Evolutionary conservation across 176 grass and related monocot species (phyloP).

Genomic region (Zizania latifolia): DNA sequence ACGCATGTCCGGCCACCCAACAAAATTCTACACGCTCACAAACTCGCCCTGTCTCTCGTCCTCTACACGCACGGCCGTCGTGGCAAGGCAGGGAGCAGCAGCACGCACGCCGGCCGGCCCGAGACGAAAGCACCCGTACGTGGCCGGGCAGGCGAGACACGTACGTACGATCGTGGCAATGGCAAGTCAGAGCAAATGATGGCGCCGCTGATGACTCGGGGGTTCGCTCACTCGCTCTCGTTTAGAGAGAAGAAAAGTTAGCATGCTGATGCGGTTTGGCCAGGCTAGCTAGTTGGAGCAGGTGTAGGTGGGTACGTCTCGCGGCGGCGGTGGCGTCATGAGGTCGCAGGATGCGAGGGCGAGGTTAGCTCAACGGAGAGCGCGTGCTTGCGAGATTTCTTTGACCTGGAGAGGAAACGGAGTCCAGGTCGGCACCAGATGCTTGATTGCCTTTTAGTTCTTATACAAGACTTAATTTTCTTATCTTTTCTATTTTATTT

Average conservation of each 20-base stretch:
- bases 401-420: slow-evolving; percentile 13
- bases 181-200: neutral
- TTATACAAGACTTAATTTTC: too few species aligned
- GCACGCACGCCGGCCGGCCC: too few species aligned
- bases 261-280: neutral
- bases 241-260: neutral
- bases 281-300: slow-evolving; percentile 2
- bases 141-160: too few species aligned
- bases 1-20: too few species aligned
- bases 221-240: neutral
- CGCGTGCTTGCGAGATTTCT: neutral
- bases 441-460: neutral
- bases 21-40: too few species aligned
- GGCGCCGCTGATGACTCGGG: neutral
- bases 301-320: neutral
- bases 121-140: too few species aligned
- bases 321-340: slow-evolving; percentile 10
- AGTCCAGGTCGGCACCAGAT: slow-evolving; percentile 10
- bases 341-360: neutral
- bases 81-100: too few species aligned
- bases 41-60: too few species aligned
- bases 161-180: too few species aligned
- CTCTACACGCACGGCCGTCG: too few species aligned
- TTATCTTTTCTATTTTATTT: too few species aligned
- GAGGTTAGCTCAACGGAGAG: neutral